These are phyloP conservation scores for Echium plantagineum DNA, from an alignment of 257 asterid genomes.

Conservation along the genomic window DNA sequence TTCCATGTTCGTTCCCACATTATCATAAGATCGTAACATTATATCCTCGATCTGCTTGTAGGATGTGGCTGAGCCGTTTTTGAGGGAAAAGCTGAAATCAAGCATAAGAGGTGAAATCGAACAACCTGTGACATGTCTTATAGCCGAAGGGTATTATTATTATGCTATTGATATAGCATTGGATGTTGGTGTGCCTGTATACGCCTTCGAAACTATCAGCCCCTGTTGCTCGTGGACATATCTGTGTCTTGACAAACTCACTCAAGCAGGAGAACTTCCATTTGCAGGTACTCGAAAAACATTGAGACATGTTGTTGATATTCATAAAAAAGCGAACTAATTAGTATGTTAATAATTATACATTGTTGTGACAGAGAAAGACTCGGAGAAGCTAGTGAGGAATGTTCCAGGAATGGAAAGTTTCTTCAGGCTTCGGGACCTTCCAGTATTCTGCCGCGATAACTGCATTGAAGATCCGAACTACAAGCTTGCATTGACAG, in stretches of 20 bases:
- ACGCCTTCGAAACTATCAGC: conserved; percentile 37
- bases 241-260: conserved; percentile 26
- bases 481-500: conserved; percentile 3
- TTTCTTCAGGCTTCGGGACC: conserved; percentile 23
- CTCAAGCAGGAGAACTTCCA: conserved; percentile 34
- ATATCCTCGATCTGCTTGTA: no score
- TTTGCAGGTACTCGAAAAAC: not conserved
- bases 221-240: conserved; percentile 41
- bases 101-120: not conserved
- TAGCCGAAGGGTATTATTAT: conserved; percentile 36
- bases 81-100: conserved; percentile 26
- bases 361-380: conserved; percentile 10
- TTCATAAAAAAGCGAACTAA: no score
- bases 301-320: no score
- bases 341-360: no score
- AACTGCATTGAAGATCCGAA: conserved; percentile 6
- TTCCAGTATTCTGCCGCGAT: conserved; percentile 18
- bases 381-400: conserved; percentile 18
- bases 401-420: conserved; percentile 21
- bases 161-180: conserved; percentile 30
- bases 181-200: conserved; percentile 32
- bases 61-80: conserved; percentile 18
- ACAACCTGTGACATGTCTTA: conserved; percentile 22
- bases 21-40: no score
- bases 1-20: no score